phyloP scores from a whole-genome alignment of 495 filamentous ascomycete genomes.

The Podospora bellae-mahoneyi region DNA sequence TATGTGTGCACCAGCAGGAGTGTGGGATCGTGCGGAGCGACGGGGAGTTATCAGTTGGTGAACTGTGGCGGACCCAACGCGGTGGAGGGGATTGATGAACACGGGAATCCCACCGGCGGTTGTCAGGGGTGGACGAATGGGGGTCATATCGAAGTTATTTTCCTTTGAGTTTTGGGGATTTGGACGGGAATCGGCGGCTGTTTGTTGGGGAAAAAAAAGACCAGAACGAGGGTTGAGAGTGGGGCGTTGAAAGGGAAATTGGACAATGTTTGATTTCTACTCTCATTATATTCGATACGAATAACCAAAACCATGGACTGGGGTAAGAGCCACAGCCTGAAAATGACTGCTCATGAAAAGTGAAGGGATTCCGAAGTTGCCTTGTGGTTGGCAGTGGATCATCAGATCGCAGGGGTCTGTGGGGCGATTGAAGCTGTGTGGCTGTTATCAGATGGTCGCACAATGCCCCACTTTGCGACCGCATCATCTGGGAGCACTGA shows the following conservation, averaged over 20 bases:
- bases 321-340: too few relatives aligned
- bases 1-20: constrained; percentile 19
- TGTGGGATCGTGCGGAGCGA: constrained; percentile 22
- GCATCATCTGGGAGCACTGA: not conserved
- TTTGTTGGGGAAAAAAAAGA: not conserved
- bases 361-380: not conserved
- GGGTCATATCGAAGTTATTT: constrained; percentile 25
- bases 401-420: not conserved
- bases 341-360: not conserved
- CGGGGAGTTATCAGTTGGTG: constrained; percentile 24
- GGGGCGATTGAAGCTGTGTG: not conserved
- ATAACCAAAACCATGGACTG: too few relatives aligned
- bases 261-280: too few relatives aligned
- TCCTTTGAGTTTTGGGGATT: constrained; percentile 10
- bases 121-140: constrained; percentile 31
- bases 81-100: constrained; percentile 15
- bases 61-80: constrained; percentile 25
- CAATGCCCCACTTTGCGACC: not conserved
- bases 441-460: not conserved
- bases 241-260: not conserved
- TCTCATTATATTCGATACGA: too few relatives aligned
- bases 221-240: not conserved
- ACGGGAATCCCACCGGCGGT: constrained; percentile 29
- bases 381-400: not conserved
- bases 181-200: not conserved